These are phyloP conservation scores for Ampelocalamus luodianensis DNA, from an alignment of 176 grass and related monocot genomes.

Conservation along the genomic window DNA sequence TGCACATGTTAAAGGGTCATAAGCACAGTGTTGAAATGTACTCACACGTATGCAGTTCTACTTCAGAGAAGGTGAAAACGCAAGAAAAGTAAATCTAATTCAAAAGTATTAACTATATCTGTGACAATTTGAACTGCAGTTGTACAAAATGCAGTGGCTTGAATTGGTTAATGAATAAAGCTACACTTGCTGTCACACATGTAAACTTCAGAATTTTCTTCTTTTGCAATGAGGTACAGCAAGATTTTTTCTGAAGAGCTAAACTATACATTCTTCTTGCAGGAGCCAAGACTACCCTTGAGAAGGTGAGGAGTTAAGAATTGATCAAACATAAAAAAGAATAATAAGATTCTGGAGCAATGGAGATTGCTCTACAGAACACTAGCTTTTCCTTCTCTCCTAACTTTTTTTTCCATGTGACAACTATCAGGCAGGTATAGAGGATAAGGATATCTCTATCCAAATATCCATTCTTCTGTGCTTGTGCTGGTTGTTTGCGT, in stretches of 20 bases:
- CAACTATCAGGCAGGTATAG: slow-evolving; percentile 40
- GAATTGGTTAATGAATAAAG: background rate
- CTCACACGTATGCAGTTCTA: background rate
- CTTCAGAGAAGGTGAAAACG: background rate
- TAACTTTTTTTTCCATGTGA: slow-evolving; percentile 41
- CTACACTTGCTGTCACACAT: background rate
- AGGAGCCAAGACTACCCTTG: slow-evolving; percentile 43
- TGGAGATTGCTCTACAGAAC: slow-evolving; percentile 50
- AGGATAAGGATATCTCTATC: slow-evolving; percentile 51
- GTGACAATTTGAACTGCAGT: background rate
- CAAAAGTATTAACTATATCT: background rate
- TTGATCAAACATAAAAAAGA: slow-evolving; percentile 27
- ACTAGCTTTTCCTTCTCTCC: slow-evolving; percentile 37
- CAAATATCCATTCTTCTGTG: slow-evolving; percentile 33
- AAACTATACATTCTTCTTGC: slow-evolving; percentile 28
- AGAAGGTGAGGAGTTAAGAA: slow-evolving; percentile 39
- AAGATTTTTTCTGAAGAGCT: slow-evolving; percentile 29
- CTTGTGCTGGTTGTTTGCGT: slow-evolving; percentile 34
- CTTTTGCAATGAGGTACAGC: background rate
- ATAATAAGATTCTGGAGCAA: slow-evolving; percentile 53
- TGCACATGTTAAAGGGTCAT: slow-evolving; percentile 40
- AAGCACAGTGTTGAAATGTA: slow-evolving; percentile 37
- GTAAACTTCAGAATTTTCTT: slow-evolving; percentile 12
- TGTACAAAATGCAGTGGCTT: slow-evolving; percentile 23
- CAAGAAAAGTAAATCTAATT: background rate